Conservation (phyloP, 1,139 yeast species). For the Protomyces gravidus region DNA sequence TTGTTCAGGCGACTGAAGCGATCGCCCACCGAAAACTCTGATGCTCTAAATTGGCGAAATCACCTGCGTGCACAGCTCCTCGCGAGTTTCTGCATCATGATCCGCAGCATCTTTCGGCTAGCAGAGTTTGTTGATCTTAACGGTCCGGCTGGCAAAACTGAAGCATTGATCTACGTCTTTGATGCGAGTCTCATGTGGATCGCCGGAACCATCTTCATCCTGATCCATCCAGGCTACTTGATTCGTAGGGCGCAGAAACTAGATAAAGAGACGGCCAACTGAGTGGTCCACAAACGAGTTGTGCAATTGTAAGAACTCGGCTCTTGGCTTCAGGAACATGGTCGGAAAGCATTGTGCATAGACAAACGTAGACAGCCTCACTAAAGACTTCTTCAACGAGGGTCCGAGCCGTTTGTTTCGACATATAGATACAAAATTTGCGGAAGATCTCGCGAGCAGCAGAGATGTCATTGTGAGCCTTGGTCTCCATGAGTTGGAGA, state of each 20-base stretch:
- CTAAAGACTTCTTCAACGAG: neutral
- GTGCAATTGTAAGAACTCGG: neutral
- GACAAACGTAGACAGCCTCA: neutral
- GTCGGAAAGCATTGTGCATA: neutral
- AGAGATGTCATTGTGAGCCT: neutral
- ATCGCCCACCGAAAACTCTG: neutral
- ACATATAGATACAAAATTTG: neutral
- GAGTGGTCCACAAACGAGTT: neutral
- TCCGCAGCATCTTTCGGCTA: conserved; percentile 1
- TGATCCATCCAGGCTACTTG: neutral
- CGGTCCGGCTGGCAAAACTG: conserved; percentile 2
- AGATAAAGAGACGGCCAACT: neutral
- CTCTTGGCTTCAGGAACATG: conserved; percentile 1
- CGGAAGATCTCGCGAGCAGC: conserved; percentile 5
- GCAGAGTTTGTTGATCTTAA: conserved; percentile 1
- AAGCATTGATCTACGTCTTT: conserved; percentile 1
- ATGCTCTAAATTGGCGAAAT: neutral
- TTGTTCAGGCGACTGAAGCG: neutral
- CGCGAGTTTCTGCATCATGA: neutral
- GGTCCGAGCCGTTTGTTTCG: conserved; percentile 1
- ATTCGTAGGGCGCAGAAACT: neutral
- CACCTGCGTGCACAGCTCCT: neutral
- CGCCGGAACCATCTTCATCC: neutral
- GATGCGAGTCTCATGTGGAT: neutral
- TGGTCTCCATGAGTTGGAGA: neutral